These are phyloP conservation scores for Exophiala sp. DNA, from an alignment of 2,329 filamentous ascomycete genomes.

Conservation along the genomic window DNA sequence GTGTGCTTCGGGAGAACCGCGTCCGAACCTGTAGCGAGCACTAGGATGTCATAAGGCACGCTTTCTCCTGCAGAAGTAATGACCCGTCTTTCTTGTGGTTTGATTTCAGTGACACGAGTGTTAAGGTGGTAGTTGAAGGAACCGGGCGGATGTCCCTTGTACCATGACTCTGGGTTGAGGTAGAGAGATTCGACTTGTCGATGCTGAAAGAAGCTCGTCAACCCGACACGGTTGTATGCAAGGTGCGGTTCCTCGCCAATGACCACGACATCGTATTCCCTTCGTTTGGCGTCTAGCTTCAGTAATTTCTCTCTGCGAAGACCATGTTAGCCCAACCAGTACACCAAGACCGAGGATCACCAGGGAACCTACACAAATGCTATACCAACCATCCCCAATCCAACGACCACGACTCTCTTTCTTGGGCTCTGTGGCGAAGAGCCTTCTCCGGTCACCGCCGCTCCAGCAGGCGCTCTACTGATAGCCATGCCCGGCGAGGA, in stretches of 20 bases:
- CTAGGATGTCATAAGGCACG: slow-evolving; percentile 71
- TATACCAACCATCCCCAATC: slow-evolving; percentile 86
- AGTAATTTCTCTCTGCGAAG: slow-evolving; percentile 71
- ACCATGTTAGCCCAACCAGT: not conserved
- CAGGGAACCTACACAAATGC: slow-evolving; percentile 68
- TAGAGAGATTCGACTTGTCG: slow-evolving; percentile 81
- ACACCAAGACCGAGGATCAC: not conserved
- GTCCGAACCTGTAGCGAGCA: slow-evolving; percentile 81
- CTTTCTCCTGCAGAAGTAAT: slow-evolving; percentile 62
- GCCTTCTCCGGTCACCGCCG: slow-evolving; percentile 20
- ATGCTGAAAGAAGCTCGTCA: slow-evolving; percentile 85
- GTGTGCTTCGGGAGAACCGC: slow-evolving; percentile 67
- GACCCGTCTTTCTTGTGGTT: slow-evolving; percentile 59
- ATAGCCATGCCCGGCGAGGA: slow-evolving; percentile 31
- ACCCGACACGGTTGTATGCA: slow-evolving; percentile 83
- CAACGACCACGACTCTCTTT: slow-evolving; percentile 74
- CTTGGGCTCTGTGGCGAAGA: slow-evolving; percentile 33
- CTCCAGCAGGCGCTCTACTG: slow-evolving; percentile 25
- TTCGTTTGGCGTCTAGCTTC: slow-evolving; percentile 69
- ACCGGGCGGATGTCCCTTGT: slow-evolving; percentile 59
- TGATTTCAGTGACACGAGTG: slow-evolving; percentile 63
- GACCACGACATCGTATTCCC: slow-evolving; percentile 74
- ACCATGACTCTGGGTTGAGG: slow-evolving; percentile 79
- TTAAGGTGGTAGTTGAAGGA: slow-evolving; percentile 70
- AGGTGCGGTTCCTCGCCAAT: slow-evolving; percentile 83